Conservation (phyloP, 352 stramenopile species). For the Phytophthora litchii region DNA sequence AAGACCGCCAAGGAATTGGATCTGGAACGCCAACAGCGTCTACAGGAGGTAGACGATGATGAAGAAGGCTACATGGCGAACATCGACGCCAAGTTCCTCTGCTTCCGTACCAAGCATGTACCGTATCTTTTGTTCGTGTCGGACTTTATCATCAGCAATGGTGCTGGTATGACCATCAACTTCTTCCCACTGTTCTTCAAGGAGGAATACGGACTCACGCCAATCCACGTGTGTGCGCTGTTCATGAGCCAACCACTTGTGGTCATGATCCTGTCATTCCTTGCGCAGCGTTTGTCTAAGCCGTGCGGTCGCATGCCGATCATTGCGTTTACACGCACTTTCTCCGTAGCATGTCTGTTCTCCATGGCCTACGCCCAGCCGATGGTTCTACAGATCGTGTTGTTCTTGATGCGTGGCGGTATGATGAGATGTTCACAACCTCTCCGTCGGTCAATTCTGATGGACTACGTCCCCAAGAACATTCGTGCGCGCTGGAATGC, state of each 20-base stretch:
- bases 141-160: slow-evolving; percentile 88
- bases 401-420: slow-evolving; percentile 79
- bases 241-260: slow-evolving; percentile 75
- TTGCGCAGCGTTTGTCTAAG: slow-evolving; percentile 56
- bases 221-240: slow-evolving; percentile 71
- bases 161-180: slow-evolving; percentile 84
- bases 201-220: slow-evolving; percentile 75
- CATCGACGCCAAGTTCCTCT: slow-evolving; percentile 56
- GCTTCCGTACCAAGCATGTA: slow-evolving; percentile 71
- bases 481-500: slow-evolving; percentile 81
- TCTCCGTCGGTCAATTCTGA: slow-evolving; percentile 75
- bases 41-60: slow-evolving; percentile 31
- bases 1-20: slow-evolving; percentile 37
- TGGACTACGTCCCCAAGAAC: slow-evolving; percentile 81
- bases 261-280: slow-evolving; percentile 68
- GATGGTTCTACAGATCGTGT: slow-evolving; percentile 57
- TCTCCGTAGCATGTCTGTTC: slow-evolving; percentile 68
- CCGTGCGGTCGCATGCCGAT: slow-evolving; percentile 73
- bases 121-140: slow-evolving; percentile 72
- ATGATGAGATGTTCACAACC: slow-evolving; percentile 89
- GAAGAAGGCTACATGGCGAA: slow-evolving; percentile 39
- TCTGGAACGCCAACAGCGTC: slow-evolving; percentile 32
- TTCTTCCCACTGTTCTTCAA: slow-evolving; percentile 89
- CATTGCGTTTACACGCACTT: slow-evolving; percentile 64
- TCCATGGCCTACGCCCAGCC: slow-evolving; percentile 67